Evolutionary conservation across 1,139 yeast genomes (phyloP), one percentile per base, ranked within the genome.

Genomic region (Candida dubliniensis): DNA sequence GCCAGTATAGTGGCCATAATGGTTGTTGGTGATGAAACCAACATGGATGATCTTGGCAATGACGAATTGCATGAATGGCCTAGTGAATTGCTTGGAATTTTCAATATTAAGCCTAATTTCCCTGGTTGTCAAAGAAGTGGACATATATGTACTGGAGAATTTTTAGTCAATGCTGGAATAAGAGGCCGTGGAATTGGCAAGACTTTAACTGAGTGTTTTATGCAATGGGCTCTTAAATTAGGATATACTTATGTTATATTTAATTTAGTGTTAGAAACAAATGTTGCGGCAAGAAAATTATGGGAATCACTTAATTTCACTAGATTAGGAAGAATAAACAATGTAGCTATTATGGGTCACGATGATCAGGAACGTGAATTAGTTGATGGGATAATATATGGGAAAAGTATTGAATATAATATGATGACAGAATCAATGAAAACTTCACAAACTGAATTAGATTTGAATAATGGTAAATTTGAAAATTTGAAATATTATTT

Each of bases 121-220:
- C 96, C 97, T 0, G 98, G 98, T 18, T 18, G 23, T 1, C 72
- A 97, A 40, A 71, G 98, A 40, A 85, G 95, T 40, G 81, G 95
- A 0, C 98, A 91, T 62, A 84, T 93, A n/a, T 90, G 96, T 56
- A 88, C 96, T 0, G 96, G 89, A 2, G 86, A 85, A 29, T 87
- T 93, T 53, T 68, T 93, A 43, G 98, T 93, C 2, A 89, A 90
- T 63, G 95, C 96, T 1, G 96, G 96, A 49, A 87, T 87, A 51
- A 69, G 99, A 54, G 93, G 95, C n/a, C 86, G 85, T 59, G 96
- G 98, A 3, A 87, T 93, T 36, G 99, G 99, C 4, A 72, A 83
- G 47, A 86, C 95, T 0, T 64, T 93, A 50, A 84, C 89, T 9
- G 95, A 88, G 55, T 84, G 95, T 52, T 89, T 81, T 56, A 62